Evolutionary conservation across 1,284 basidiomycete species (phyloP), one percentile per base, ranked within the genome.

Genomic region (Ganoderma lucidum): DNA sequence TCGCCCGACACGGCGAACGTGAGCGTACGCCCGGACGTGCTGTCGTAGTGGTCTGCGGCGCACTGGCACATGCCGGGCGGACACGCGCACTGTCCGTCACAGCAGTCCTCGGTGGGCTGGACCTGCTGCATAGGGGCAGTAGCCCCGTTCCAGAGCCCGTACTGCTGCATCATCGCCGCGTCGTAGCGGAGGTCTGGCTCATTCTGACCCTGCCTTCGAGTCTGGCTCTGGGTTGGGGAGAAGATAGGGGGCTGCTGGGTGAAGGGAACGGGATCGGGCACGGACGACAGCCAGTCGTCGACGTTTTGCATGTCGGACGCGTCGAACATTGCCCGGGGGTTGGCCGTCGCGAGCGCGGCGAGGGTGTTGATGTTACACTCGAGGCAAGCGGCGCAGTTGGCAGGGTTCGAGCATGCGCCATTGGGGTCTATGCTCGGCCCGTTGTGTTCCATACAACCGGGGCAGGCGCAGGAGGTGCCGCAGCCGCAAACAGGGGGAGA

Each of bases 371-470:
- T 70, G 63, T 75, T 71, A 76, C 89, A 91, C 68, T 89, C 88
- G 2, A 91, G 78, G 70, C 90, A 92, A 30, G 86, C 82, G 2
- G 80, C 79, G 70, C 91, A 91, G 0, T 79, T 77, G 35, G 76
- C 77, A 0, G 88, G 86, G 68, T 86, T 85, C 1, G 75, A 71
- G 71, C 87, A 87, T 0, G 80, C 72, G 0, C 80, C 81, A 37
- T 74, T 75, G 37, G 80, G 76, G 41, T 81, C 78, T 5, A 78
- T 71, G 5, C 78, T 75, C 6, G 80, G 72, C 12, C 75, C 83
- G n/a, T 78, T 82, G 67, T 89, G 88, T 39, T 86, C 80, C 56
- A 81, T 76, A 70, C 88, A 90, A 3, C 87, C 86, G 2, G 86
- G 82, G 66, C 88, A 90, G 28, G 81, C 77, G 75, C 89, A 90